These are phyloP conservation scores for Chaetomiaceae sp. DNA, from an alignment of 2,329 filamentous ascomycete genomes.

Conservation along the genomic window DNA sequence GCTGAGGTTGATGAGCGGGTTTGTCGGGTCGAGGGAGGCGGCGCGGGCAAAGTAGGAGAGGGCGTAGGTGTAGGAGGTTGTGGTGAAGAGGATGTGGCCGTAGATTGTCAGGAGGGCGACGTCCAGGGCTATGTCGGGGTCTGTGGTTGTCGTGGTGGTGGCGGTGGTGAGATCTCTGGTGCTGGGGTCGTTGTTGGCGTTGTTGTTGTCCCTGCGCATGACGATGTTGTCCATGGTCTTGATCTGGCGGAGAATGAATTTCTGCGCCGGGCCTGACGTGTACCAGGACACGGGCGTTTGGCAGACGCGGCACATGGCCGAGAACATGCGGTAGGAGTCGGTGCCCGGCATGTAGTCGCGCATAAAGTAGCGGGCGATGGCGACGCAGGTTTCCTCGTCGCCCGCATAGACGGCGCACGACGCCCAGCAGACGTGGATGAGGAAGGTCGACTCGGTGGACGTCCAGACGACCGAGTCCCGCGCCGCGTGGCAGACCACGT, in stretches of 20 bases:
- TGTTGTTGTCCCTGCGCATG: conserved; percentile 39
- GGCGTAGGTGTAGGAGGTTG: conserved; percentile 76
- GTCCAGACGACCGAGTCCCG: conserved; percentile 79
- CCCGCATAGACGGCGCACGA: conserved; percentile 77
- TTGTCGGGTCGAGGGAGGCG: conserved; percentile 66
- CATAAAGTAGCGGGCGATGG: conserved; percentile 77
- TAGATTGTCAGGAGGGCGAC: conserved; percentile 81
- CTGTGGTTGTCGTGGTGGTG: conserved; percentile 21
- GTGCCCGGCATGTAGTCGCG: conserved; percentile 73
- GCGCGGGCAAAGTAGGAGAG: conserved; percentile 84
- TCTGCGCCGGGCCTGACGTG: conserved; percentile 75
- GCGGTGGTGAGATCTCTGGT: conserved; percentile 23
- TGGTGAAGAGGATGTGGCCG: conserved; percentile 81
- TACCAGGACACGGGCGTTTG: conserved; percentile 71
- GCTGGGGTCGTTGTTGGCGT: conserved; percentile 14
- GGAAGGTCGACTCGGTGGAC: conserved; percentile 59
- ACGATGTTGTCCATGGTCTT: conserved; percentile 76
- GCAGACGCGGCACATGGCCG: conserved; percentile 69
- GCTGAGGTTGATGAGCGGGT: conserved; percentile 73
- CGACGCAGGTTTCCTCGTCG: conserved; percentile 70
- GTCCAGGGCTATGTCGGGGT: conserved; percentile 49
- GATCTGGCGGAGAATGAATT: conserved; percentile 86
- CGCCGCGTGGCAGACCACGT: conserved; percentile 73
- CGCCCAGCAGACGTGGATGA: conserved; percentile 75
- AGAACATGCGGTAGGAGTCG: conserved; percentile 79